Base-by-base conservation (phyloP, 441 rosid species). In the Populus hybrid region DNA sequence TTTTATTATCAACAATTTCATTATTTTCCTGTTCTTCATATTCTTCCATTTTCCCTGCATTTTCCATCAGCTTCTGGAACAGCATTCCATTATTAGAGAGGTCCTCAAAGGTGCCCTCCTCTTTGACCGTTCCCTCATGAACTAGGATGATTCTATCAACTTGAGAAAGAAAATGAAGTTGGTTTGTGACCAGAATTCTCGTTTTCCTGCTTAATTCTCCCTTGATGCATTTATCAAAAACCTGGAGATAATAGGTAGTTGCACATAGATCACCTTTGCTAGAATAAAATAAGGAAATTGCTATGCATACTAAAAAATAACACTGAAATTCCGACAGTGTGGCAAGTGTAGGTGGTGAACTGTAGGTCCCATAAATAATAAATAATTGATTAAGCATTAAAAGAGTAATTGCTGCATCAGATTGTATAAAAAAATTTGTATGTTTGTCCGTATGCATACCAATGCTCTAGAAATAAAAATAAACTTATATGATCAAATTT, bases 151-250 rank as follows among this genome's bases (percentile, higher is more conserved):
- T 91, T 80, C 86, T 89, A 84, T 95, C 98, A 76, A 95, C 99
- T 85, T 92, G 93, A 50, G 99, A 92, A 73, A 95, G 94, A 81
- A 94, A 95, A 84, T 95, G 99, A 50, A 95, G 88, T 82, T 95
- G 99, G 88, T 95, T 95, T 19, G 98, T 95, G 79, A 95, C 99
- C 82, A 95, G 99, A 82, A 95, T 97, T 85, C 99, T 89, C 42
- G 99, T 95, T 85, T 88, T 95, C 76, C 87, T 87, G 57, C 82
- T 85, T 73, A 95, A 85, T 84, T 92, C 97, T 83, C 90, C 92
- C 86, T 89, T 92, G 78, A 95, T 85, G 82, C 97, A 95, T 83
- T 86, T 88, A 78, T 95, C 95, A 82, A 95, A 95, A 79, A 95
- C 99, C 99, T 96, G 84, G 75, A 75, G 78, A 77, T 21, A 72